These are phyloP conservation scores for Meira miltonrushii DNA, from an alignment of 1,284 basidiomycete species.

Conservation along the genomic window DNA sequence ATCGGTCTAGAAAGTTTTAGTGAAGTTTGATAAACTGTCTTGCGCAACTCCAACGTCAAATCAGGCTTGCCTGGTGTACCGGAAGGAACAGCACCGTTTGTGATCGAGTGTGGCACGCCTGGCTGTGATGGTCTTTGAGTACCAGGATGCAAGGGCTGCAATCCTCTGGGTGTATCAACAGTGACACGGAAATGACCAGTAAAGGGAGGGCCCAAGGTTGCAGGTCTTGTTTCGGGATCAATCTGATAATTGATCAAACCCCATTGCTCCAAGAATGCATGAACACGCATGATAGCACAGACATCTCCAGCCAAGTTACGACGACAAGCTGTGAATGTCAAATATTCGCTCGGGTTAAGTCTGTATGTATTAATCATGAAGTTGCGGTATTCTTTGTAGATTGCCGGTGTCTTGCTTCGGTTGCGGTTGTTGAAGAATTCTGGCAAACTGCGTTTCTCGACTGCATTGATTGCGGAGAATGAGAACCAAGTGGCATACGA, in stretches of 20 bases:
- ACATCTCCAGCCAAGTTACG: slow-evolving; percentile 96
- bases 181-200: slow-evolving; percentile 97
- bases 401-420: slow-evolving; percentile 81
- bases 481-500: slow-evolving; percentile 98
- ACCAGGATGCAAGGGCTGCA: slow-evolving; percentile 87
- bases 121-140: slow-evolving; percentile 16
- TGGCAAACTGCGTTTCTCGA: slow-evolving; percentile 86
- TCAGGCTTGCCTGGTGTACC: slow-evolving; percentile 15
- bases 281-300: slow-evolving; percentile 96
- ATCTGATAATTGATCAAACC: slow-evolving; percentile 99
- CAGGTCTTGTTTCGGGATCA: slow-evolving; percentile 91
- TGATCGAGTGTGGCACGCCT: slow-evolving; percentile 51
- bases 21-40: slow-evolving; percentile 48
- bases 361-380: slow-evolving; percentile 99
- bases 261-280: slow-evolving; percentile 98
- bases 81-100: not conserved
- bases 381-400: slow-evolving; percentile 99
- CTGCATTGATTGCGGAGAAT: slow-evolving; percentile 84
- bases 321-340: slow-evolving; percentile 94
- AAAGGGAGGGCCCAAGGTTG: slow-evolving; percentile 90
- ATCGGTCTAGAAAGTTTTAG: slow-evolving; percentile 42
- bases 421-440: slow-evolving; percentile 96
- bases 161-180: slow-evolving; percentile 89
- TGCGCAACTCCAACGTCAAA: slow-evolving; percentile 55
- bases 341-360: slow-evolving; percentile 86